Conservation (phyloP, 73 alveolate species). For the Effrenium voratum region DNA sequence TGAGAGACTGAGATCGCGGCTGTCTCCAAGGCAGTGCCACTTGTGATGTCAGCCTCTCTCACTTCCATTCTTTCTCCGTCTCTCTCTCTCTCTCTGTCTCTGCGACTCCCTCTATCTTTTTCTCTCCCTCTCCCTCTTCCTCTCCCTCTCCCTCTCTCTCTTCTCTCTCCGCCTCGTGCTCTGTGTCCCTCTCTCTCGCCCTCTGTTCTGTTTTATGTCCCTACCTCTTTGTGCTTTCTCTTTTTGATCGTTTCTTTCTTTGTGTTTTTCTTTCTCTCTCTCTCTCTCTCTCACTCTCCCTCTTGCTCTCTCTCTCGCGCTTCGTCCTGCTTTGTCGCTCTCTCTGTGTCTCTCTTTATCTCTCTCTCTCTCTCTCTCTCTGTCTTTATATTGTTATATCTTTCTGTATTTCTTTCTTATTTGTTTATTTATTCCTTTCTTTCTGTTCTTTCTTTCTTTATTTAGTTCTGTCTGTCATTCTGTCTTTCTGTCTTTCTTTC, state of each 20-base stretch:
- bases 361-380: neutral
- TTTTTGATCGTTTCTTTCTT: no score
- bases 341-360: neutral
- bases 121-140: neutral
- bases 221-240: neutral
- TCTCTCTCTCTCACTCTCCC: neutral
- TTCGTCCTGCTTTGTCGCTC: neutral
- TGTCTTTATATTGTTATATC: neutral
- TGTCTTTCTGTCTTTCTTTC: neutral
- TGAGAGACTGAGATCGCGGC: neutral
- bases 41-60: constrained; percentile 7
- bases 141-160: neutral
- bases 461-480: neutral
- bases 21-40: constrained; percentile 70
- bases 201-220: neutral
- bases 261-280: neutral
- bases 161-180: neutral
- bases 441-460: neutral
- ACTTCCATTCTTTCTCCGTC: neutral
- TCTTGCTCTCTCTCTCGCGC: neutral
- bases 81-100: neutral
- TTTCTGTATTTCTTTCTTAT: neutral
- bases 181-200: neutral
- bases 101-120: neutral
- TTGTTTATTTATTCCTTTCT: neutral